Conservation (phyloP, 495 filamentous ascomycete genomes). For the Rostrohypoxylon terebratum region DNA sequence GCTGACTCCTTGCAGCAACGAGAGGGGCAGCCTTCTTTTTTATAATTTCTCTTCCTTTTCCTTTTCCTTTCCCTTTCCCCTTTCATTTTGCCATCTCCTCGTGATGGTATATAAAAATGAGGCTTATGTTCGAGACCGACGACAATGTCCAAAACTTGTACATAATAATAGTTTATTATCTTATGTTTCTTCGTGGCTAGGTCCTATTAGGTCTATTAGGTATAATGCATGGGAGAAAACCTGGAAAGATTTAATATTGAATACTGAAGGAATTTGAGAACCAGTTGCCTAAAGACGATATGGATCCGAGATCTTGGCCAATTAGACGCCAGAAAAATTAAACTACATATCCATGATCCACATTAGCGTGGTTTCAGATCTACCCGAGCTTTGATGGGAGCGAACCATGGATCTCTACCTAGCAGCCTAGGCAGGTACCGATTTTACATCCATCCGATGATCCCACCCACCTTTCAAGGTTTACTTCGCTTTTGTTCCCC, state of each 20-base stretch:
- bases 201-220: too few relatives aligned
- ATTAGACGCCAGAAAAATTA: slow-evolving; percentile 19
- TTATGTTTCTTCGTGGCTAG: background rate
- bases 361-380: slow-evolving; percentile 40
- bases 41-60: too few relatives aligned
- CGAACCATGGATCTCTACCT: slow-evolving; percentile 16
- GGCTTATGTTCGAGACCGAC: background rate
- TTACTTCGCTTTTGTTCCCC: background rate
- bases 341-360: slow-evolving; percentile 16
- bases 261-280: background rate
- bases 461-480: too few relatives aligned
- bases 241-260: background rate
- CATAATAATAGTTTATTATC: background rate
- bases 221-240: background rate
- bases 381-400: slow-evolving; percentile 22
- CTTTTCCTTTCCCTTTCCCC: background rate
- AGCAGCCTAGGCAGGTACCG: background rate
- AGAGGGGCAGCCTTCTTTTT: background rate
- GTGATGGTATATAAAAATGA: background rate
- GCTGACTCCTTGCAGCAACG: slow-evolving; percentile 14
- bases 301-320: slow-evolving; percentile 22
- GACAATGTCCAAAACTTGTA: background rate
- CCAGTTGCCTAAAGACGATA: slow-evolving; percentile 27
- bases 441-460: background rate
- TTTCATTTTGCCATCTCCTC: background rate